phyloP scores from a whole-genome alignment of 2,329 filamentous ascomycete genomes.

The Emmonsiellopsis sp. region DNA sequence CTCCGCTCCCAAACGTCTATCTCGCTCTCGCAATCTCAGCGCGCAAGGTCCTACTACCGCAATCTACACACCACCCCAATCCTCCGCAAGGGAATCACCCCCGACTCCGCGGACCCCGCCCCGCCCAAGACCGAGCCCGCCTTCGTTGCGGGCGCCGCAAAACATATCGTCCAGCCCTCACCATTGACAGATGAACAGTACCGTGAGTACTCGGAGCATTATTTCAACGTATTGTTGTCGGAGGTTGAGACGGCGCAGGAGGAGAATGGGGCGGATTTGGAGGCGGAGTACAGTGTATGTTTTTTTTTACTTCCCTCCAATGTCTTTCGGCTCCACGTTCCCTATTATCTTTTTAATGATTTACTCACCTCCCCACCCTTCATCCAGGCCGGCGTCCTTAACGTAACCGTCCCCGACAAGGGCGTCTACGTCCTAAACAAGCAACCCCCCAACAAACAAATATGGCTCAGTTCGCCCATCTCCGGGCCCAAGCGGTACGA shows the following conservation, averaged over 20 bases:
- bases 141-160: slow-evolving; percentile 28
- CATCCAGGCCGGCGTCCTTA: slow-evolving; percentile 72
- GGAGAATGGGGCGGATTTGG: slow-evolving; percentile 57
- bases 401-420: slow-evolving; percentile 56
- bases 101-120: slow-evolving; percentile 48
- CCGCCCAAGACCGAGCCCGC: slow-evolving; percentile 31
- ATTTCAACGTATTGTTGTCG: slow-evolving; percentile 52
- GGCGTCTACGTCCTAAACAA: slow-evolving; percentile 96
- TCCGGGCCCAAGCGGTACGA: slow-evolving; percentile 92
- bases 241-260: slow-evolving; percentile 69
- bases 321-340: neutral
- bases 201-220: slow-evolving; percentile 66
- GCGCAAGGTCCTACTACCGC: neutral
- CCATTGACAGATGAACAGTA: slow-evolving; percentile 64
- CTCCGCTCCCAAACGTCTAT: slow-evolving; percentile 5
- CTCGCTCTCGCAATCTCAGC: neutral
- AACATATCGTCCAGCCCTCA: slow-evolving; percentile 46
- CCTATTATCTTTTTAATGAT: neutral
- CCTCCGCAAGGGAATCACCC: slow-evolving; percentile 46
- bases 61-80: slow-evolving; percentile 27
- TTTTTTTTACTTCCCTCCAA: neutral
- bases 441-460: slow-evolving; percentile 93
- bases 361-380: slow-evolving; percentile 7
- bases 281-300: slow-evolving; percentile 82
- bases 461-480: slow-evolving; percentile 88